phyloP scores from a whole-genome alignment of 2,329 filamentous ascomycete genomes.

The Emergomyces pasteurianus region DNA sequence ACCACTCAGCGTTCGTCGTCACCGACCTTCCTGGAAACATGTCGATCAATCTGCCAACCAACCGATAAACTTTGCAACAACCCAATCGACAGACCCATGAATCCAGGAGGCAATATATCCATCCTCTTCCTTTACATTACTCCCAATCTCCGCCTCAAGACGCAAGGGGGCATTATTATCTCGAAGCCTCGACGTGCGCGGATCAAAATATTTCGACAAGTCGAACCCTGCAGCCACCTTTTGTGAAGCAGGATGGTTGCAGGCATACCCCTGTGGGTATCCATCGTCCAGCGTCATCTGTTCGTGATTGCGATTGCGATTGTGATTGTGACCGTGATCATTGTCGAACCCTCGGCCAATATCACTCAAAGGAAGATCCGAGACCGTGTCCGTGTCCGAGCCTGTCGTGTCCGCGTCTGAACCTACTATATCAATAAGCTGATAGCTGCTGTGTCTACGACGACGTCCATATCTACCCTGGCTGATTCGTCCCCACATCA shows the following conservation, averaged over 20 bases:
- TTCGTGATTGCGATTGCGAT: neutral
- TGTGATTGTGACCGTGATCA: too few relatives aligned
- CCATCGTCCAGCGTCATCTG: neutral
- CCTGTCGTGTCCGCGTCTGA: neutral
- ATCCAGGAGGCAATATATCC: neutral
- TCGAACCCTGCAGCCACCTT: neutral
- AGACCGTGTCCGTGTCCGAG: neutral
- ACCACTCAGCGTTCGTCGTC: too few relatives aligned
- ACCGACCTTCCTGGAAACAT: neutral
- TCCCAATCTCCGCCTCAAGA: slow-evolving; percentile 5
- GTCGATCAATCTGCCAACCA: neutral
- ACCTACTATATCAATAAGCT: neutral
- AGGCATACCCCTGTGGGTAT: neutral
- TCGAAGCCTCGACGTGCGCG: slow-evolving; percentile 9
- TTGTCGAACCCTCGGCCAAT: neutral
- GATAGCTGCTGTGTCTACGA: too few relatives aligned
- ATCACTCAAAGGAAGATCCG: neutral
- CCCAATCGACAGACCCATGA: neutral
- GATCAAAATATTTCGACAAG: slow-evolving; percentile 15
- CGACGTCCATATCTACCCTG: too few relatives aligned
- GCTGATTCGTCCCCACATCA: too few relatives aligned
- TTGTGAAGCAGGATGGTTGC: neutral
- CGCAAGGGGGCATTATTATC: slow-evolving; percentile 5
- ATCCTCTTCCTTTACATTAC: neutral
- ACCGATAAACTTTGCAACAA: neutral